Evolutionary conservation across 2,329 filamentous ascomycete species (phyloP).

Genomic region (Calonectria hongkongensis): DNA sequence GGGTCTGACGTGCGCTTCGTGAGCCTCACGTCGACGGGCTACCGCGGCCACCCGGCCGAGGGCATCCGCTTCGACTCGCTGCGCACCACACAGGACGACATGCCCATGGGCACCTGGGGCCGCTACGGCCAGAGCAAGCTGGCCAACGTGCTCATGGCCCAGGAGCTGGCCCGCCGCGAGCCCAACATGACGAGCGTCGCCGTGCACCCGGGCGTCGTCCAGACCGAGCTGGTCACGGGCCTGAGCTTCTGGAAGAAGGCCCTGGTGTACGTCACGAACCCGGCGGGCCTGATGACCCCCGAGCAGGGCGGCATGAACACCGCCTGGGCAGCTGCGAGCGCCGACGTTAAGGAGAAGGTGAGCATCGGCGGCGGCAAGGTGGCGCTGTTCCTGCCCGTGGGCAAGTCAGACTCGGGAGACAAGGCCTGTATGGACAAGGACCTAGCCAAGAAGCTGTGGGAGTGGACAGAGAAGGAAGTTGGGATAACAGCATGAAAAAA

Average conservation of each 20-base stretch:
- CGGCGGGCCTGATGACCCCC: constrained; percentile 47
- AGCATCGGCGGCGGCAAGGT: constrained; percentile 40
- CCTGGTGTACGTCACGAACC: constrained; percentile 52
- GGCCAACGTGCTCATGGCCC: constrained; percentile 68
- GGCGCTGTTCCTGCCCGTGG: constrained; percentile 57
- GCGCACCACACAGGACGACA: constrained; percentile 50
- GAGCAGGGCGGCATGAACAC: constrained; percentile 58
- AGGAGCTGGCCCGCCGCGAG: constrained; percentile 66
- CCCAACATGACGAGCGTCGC: constrained; percentile 65
- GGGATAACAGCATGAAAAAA: constrained; percentile 31
- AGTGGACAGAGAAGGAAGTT: constrained; percentile 58
- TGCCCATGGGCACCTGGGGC: constrained; percentile 61
- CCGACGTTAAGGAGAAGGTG: constrained; percentile 44
- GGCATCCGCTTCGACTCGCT: constrained; percentile 57
- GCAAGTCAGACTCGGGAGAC: constrained; percentile 46
- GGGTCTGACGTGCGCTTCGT: constrained; percentile 50
- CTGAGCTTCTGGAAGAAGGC: constrained; percentile 51
- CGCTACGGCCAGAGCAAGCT: constrained; percentile 72
- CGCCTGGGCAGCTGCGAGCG: constrained; percentile 57
- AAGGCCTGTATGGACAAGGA: constrained; percentile 53
- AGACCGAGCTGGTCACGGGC: constrained; percentile 54
- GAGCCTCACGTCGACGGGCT: constrained; percentile 55
- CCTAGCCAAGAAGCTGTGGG: constrained; percentile 61
- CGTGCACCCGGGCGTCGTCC: constrained; percentile 68
- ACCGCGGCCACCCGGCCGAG: constrained; percentile 50